Conservation (phyloP, 345 rosid species). For the Eucalyptus victrix region DNA sequence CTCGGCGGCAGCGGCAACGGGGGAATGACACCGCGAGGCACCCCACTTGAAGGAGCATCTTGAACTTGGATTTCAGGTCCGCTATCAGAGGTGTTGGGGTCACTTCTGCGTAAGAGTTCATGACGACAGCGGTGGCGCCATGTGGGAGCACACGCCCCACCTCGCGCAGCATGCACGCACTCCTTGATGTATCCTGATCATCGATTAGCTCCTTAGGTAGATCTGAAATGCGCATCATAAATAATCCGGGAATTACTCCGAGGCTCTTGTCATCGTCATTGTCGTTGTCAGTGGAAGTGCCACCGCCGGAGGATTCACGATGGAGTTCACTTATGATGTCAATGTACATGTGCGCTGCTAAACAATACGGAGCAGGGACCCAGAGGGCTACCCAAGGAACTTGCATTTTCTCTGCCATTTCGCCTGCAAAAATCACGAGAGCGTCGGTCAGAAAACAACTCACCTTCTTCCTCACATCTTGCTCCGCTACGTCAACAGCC, state of each 20-base stretch:
- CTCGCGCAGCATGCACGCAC: conserved; percentile 1
- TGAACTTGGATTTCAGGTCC: conserved; percentile 22
- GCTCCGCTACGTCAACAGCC: background rate
- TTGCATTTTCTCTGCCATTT: background rate
- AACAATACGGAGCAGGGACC: background rate
- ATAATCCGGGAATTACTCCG: conserved; percentile 35
- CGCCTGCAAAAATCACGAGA: background rate
- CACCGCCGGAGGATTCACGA: background rate
- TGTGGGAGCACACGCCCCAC: conserved; percentile 20
- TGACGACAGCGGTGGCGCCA: conserved; percentile 16
- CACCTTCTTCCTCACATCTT: background rate
- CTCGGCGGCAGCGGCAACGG: background rate
- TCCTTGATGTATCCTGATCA: background rate
- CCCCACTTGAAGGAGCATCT: conserved; percentile 13
- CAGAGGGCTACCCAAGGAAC: background rate
- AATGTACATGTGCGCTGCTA: background rate
- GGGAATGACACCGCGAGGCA: background rate
- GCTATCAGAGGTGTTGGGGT: conserved; percentile 3
- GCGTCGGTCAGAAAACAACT: background rate
- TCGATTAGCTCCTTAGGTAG: conserved; percentile 8
- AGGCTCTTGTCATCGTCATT: conserved; percentile 8
- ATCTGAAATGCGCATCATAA: conserved; percentile 20
- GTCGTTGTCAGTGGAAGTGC: background rate
- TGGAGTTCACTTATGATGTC: background rate
- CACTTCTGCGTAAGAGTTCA: conserved; percentile 30